Evolutionary conservation across 192 early-diverging fungal genomes (phyloP).

Genomic region (Coemansia sp.): DNA sequence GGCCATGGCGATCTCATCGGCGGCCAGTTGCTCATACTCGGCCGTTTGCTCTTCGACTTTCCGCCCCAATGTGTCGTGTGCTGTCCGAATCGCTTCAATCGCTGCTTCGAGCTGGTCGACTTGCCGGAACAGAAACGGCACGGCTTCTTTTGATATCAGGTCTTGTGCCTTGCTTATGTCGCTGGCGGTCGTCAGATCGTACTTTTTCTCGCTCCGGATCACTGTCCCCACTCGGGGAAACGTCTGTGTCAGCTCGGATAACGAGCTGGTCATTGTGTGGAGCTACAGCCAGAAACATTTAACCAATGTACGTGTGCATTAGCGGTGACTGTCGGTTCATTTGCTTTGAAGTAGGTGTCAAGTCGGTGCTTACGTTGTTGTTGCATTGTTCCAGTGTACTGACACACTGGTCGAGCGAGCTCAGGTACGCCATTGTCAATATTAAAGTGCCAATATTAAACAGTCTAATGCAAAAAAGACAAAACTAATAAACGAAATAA

Average conservation of each 20-base stretch:
- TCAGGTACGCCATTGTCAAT: constrained; percentile 39
- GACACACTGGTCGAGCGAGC: constrained; percentile 44
- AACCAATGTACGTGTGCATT: not conserved
- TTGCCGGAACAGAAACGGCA: constrained; percentile 54
- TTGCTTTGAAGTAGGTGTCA: too few relatives aligned
- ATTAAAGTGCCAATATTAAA: not conserved
- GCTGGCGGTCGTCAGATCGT: constrained; percentile 53
- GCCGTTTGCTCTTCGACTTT: constrained; percentile 33
- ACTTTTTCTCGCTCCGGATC: constrained; percentile 46
- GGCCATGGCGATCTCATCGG: constrained; percentile 31
- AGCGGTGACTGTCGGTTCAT: not conserved
- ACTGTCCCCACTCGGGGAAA: constrained; percentile 51
- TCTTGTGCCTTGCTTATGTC: constrained; percentile 52
- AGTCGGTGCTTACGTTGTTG: not conserved
- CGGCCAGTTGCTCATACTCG: constrained; percentile 39
- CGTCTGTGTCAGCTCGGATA: constrained; percentile 31
- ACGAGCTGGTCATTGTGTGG: constrained; percentile 26
- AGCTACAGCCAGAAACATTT: constrained; percentile 3
- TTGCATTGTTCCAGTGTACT: constrained; percentile 32
- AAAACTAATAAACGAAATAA: not conserved
- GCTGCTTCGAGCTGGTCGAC: constrained; percentile 52
- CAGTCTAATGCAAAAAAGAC: not conserved
- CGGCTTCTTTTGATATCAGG: constrained; percentile 52
- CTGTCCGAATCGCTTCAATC: constrained; percentile 37
- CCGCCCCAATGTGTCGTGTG: constrained; percentile 39